Conservation (phyloP, 805 yeast genomes). For the Candida pseudofarinosa region DNA sequence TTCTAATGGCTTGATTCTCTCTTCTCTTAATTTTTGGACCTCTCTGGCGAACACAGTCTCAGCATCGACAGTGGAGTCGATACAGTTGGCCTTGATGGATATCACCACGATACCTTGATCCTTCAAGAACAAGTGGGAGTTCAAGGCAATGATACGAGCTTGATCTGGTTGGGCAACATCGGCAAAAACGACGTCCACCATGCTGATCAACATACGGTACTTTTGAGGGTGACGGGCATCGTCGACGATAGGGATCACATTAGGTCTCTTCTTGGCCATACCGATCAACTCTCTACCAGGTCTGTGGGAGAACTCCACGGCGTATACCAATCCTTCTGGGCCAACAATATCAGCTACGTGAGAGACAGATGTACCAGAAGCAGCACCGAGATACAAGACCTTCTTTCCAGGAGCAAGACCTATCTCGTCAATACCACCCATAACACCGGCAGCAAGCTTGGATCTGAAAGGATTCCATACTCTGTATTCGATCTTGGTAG, state of each 20-base stretch:
- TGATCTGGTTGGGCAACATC: slow-evolving; percentile 99
- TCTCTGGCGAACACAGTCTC: slow-evolving; percentile 99
- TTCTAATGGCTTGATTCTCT: slow-evolving; percentile 96
- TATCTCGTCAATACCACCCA: slow-evolving; percentile 98
- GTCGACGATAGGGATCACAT: slow-evolving; percentile 96
- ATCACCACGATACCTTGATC: slow-evolving; percentile 98
- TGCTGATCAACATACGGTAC: slow-evolving; percentile 97
- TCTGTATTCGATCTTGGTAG: slow-evolving; percentile 96
- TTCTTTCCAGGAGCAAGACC: slow-evolving; percentile 98
- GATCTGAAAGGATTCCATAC: slow-evolving; percentile 99
- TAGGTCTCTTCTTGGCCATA: slow-evolving; percentile 99
- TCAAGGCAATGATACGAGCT: slow-evolving; percentile 98
- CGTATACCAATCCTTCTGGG: slow-evolving; percentile 98
- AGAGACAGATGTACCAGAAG: slow-evolving; percentile 98
- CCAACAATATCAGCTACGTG: slow-evolving; percentile 99
- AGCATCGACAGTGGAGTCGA: slow-evolving; percentile 98
- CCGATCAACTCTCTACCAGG: slow-evolving; percentile 99
- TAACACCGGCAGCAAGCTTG: slow-evolving; percentile 98
- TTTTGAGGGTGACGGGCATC: slow-evolving; percentile 99
- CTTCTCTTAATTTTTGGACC: slow-evolving; percentile 98
- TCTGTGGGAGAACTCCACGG: slow-evolving; percentile 99
- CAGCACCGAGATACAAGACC: slow-evolving; percentile 97
- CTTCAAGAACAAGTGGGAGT: slow-evolving; percentile 96
- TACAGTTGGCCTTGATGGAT: slow-evolving; percentile 99
- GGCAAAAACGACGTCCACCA: slow-evolving; percentile 98